These are phyloP conservation scores for Colletotrichum godetiae DNA, from an alignment of 2,329 filamentous ascomycete genomes.

Conservation along the genomic window DNA sequence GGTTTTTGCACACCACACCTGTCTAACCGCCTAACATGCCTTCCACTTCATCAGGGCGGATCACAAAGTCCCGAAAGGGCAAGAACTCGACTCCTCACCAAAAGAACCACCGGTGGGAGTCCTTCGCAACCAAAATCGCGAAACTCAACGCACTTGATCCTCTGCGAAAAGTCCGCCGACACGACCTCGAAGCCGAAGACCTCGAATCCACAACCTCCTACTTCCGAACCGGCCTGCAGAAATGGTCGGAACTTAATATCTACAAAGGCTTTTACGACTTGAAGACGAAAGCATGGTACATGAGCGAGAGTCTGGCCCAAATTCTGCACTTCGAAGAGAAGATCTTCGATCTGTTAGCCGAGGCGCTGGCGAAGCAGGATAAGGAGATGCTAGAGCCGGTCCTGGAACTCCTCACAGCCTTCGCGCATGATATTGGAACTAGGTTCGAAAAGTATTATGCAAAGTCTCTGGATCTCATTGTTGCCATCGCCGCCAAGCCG, in stretches of 20 bases:
- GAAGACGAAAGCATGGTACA: constrained; percentile 76
- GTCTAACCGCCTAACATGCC: constrained; percentile 62
- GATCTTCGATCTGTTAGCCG: constrained; percentile 82
- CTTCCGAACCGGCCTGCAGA: constrained; percentile 83
- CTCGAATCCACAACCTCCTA: constrained; percentile 84
- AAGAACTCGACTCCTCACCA: constrained; percentile 79
- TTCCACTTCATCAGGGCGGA: constrained; percentile 72
- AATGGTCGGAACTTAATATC: constrained; percentile 93
- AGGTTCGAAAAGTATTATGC: constrained; percentile 91
- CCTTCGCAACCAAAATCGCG: constrained; percentile 89
- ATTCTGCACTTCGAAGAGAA: constrained; percentile 90
- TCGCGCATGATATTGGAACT: constrained; percentile 91
- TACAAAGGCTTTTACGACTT: constrained; percentile 85
- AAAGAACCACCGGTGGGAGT: constrained; percentile 90
- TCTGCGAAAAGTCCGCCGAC: constrained; percentile 86
- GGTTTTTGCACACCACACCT: constrained; percentile 28
- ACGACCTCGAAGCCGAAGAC: constrained; percentile 85
- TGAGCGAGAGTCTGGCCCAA: constrained; percentile 91
- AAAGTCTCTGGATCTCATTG: constrained; percentile 78
- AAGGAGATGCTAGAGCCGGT: constrained; percentile 86
- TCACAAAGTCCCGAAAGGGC: constrained; percentile 75
- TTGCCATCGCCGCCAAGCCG: constrained; percentile 80
- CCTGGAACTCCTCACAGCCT: constrained; percentile 87
- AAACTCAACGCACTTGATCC: constrained; percentile 92
- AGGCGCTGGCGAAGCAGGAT: constrained; percentile 82